Percentiles rank a stretch among this genome's conserved stretches.
These are phyloP conservation scores for Shiraia bambusicola DNA, from an alignment of 2,329 filamentous ascomycete species.

Conservation along the genomic window DNA sequence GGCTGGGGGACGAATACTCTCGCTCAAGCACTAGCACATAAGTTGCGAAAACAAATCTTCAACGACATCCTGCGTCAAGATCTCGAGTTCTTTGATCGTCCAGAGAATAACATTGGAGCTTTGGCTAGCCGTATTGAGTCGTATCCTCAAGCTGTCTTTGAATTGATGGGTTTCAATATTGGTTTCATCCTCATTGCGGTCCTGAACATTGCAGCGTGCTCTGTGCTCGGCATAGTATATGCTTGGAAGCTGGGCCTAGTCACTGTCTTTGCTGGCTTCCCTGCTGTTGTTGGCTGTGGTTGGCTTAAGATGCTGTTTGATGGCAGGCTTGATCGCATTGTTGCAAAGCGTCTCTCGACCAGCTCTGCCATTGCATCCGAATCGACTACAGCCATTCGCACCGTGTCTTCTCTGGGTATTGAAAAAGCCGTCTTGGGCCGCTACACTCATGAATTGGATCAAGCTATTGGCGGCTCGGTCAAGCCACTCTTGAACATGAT, in stretches of 20 bases:
- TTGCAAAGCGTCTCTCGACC: constrained; percentile 68
- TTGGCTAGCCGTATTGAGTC: constrained; percentile 60
- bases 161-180: constrained; percentile 19
- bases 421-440: constrained; percentile 59
- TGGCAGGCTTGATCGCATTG: constrained; percentile 6
- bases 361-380: constrained; percentile 58
- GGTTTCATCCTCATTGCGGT: constrained; percentile 10
- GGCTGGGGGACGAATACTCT: constrained; percentile 70
- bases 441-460: constrained; percentile 69
- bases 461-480: constrained; percentile 24
- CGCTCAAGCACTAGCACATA: constrained; percentile 10
- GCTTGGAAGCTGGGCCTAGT: constrained; percentile 18
- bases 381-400: constrained; percentile 64
- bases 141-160: constrained; percentile 51
- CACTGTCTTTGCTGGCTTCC: constrained; percentile 12
- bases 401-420: constrained; percentile 82
- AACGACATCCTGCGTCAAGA: constrained; percentile 73
- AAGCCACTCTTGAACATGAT: constrained; percentile 14
- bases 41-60: constrained; percentile 10
- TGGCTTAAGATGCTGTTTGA: constrained; percentile 82
- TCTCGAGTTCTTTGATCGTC: constrained; percentile 81
- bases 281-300: constrained; percentile 8
- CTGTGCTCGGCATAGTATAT: constrained; percentile 13
- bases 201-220: constrained; percentile 10
- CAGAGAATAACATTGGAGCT: constrained; percentile 84